Evolutionary conservation across 176 grass and related monocot species (phyloP).

Genomic region (Chrysopogon serrulatus): DNA sequence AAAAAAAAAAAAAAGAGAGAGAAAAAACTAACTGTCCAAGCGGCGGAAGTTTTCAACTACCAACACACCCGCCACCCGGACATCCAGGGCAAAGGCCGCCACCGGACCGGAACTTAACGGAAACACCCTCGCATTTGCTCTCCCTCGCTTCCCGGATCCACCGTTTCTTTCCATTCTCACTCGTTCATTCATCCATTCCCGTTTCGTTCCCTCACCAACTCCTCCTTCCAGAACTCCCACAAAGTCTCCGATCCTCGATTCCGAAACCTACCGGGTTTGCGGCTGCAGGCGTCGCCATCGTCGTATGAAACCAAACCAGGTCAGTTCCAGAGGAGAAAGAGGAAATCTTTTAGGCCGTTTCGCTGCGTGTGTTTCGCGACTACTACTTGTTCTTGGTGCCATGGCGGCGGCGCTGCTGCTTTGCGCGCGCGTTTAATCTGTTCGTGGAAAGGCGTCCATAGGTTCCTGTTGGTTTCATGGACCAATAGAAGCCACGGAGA

Average conservation of each 20-base stretch:
- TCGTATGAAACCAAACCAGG: background rate
- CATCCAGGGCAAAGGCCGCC: background rate
- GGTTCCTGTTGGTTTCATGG: background rate
- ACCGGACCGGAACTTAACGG: conserved; percentile 25
- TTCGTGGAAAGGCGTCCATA: conserved; percentile 6
- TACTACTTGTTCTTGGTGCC: conserved; percentile 14
- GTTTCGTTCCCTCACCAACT: conserved; percentile 27
- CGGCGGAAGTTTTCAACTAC: conserved; percentile 32
- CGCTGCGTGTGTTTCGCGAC: background rate
- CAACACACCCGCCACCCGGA: conserved; percentile 17
- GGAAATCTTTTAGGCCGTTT: background rate
- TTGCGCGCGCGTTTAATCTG: conserved; percentile 4
- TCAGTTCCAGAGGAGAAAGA: conserved; percentile 1
- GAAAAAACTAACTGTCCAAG: background rate
- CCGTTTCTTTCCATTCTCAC: conserved; percentile 14
- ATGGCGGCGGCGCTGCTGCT: conserved; percentile 1
- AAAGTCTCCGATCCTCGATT: background rate
- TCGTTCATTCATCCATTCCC: background rate
- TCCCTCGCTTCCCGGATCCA: conserved; percentile 18
- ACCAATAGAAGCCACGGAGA: background rate
- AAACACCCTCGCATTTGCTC: conserved; percentile 1
- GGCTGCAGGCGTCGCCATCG: background rate
- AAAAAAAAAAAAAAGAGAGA: background rate
- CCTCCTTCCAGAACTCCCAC: conserved; percentile 21
- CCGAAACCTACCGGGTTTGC: conserved; percentile 14